phyloP scores from a whole-genome alignment of 2,329 filamentous ascomycete genomes.

The Leptosphaerulina australis region DNA sequence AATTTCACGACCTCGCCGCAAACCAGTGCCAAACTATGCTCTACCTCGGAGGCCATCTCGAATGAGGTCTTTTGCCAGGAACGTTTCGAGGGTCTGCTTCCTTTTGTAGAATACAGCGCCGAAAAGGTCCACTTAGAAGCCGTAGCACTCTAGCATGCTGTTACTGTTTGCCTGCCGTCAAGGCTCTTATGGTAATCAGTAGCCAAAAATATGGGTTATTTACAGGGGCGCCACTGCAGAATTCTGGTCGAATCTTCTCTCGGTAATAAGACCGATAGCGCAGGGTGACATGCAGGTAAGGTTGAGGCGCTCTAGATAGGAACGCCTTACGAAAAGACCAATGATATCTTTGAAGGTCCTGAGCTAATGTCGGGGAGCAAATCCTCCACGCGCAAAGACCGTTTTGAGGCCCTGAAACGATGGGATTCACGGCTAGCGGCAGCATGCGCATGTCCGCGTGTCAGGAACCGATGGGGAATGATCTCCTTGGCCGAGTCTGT shows the following conservation, averaged over 20 bases:
- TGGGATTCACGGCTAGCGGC: slow-evolving; percentile 4
- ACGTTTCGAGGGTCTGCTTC: slow-evolving; percentile 14
- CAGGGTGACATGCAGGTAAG: slow-evolving; percentile 4
- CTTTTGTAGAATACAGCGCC: slow-evolving; percentile 16
- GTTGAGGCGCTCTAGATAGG: slow-evolving; percentile 1
- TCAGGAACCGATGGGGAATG: slow-evolving; percentile 6
- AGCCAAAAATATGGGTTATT: not conserved
- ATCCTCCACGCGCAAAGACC: slow-evolving; percentile 15
- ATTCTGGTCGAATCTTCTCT: slow-evolving; percentile 6
- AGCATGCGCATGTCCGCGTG: slow-evolving; percentile 1
- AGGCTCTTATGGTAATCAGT: slow-evolving; percentile 9
- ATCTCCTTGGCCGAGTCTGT: not conserved
- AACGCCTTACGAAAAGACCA: slow-evolving; percentile 3
- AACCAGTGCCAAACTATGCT: slow-evolving; percentile 7
- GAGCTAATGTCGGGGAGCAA: slow-evolving; percentile 5
- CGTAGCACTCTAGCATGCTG: not conserved
- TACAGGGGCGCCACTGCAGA: not conserved
- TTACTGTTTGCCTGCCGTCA: not conserved
- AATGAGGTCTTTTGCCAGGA: slow-evolving; percentile 4
- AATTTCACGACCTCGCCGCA: slow-evolving; percentile 9
- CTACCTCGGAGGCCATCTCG: slow-evolving; percentile 15
- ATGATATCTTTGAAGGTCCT: not conserved
- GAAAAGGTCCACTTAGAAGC: slow-evolving; percentile 10
- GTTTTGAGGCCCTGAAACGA: slow-evolving; percentile 3
- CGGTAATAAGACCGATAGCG: slow-evolving; percentile 15